Evolutionary conservation across 495 filamentous ascomycete genomes (phyloP).

Genomic region (Thozetella sp.): DNA sequence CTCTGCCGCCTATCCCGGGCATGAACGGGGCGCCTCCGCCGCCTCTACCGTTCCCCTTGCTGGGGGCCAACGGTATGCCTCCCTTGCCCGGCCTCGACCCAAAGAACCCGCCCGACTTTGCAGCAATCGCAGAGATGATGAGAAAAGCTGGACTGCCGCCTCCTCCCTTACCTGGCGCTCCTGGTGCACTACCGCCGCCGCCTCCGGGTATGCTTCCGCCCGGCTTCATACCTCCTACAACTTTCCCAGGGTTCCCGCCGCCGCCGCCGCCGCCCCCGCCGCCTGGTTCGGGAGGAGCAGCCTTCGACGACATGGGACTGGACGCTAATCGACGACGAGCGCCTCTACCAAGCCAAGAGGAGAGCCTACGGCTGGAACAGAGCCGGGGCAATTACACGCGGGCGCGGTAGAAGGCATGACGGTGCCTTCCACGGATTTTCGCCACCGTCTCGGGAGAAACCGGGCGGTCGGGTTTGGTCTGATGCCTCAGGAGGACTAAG

Average conservation of each 20-base stretch:
- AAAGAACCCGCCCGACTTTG: slow-evolving; percentile 66
- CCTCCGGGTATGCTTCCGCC: slow-evolving; percentile 53
- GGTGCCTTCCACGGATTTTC: too few relatives aligned
- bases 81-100: slow-evolving; percentile 52
- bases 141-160: slow-evolving; percentile 52
- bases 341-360: slow-evolving; percentile 80
- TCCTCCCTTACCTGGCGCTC: slow-evolving; percentile 43
- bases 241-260: slow-evolving; percentile 45
- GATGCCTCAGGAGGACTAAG: neutral
- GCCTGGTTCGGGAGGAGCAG: slow-evolving; percentile 4
- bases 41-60: slow-evolving; percentile 37
- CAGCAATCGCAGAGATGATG: slow-evolving; percentile 66
- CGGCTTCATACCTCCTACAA: slow-evolving; percentile 51
- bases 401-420: slow-evolving; percentile 33
- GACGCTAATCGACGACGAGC: slow-evolving; percentile 48
- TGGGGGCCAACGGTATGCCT: slow-evolving; percentile 48
- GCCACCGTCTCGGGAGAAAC: neutral
- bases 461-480: neutral
- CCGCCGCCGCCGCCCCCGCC: slow-evolving; percentile 31
- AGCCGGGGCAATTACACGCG: slow-evolving; percentile 63
- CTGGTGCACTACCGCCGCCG: slow-evolving; percentile 8
- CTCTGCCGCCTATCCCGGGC: slow-evolving; percentile 38
- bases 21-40: slow-evolving; percentile 48
- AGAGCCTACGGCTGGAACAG: slow-evolving; percentile 78
- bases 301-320: slow-evolving; percentile 12